A percentile compares a stretch with the other conserved stretches of the same genome.
phyloP scores from a whole-genome alignment of 2,329 filamentous ascomycete species.

The Exophiala lecanii-corni region DNA sequence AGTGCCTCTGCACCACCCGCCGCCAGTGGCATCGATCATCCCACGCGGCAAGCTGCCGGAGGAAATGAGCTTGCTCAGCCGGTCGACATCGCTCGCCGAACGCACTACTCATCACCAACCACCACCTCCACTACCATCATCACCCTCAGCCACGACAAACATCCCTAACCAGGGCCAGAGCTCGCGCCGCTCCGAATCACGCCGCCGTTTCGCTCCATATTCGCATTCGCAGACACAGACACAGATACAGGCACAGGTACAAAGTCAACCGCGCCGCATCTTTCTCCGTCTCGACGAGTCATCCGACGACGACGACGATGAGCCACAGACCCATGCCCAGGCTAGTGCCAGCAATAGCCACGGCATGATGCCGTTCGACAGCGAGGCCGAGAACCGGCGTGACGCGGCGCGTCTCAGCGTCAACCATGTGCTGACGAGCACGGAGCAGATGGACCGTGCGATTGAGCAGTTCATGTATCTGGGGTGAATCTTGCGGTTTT shows the following conservation, averaged over 20 bases:
- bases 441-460: constrained; percentile 15
- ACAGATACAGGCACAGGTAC: too few relatives aligned
- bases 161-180: too few relatives aligned
- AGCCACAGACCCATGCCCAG: too few relatives aligned
- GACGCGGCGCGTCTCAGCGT: constrained; percentile 12
- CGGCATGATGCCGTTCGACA: too few relatives aligned
- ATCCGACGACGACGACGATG: too few relatives aligned
- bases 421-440: constrained; percentile 14
- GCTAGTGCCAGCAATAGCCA: too few relatives aligned
- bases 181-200: too few relatives aligned
- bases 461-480: constrained; percentile 10
- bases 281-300: too few relatives aligned
- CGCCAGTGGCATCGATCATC: constrained; percentile 4
- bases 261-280: too few relatives aligned
- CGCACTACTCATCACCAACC: background rate
- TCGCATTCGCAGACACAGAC: too few relatives aligned
- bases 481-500: too few relatives aligned
- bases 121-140: background rate
- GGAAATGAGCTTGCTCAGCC: constrained; percentile 4
- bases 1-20: constrained; percentile 5
- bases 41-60: constrained; percentile 4
- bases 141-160: background rate
- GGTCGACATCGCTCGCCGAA: background rate
- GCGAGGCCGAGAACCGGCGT: background rate
- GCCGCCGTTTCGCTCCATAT: too few relatives aligned